Conservation (phyloP, 139 green algal genomes). For the Monoraphidium neglectum region DNA sequence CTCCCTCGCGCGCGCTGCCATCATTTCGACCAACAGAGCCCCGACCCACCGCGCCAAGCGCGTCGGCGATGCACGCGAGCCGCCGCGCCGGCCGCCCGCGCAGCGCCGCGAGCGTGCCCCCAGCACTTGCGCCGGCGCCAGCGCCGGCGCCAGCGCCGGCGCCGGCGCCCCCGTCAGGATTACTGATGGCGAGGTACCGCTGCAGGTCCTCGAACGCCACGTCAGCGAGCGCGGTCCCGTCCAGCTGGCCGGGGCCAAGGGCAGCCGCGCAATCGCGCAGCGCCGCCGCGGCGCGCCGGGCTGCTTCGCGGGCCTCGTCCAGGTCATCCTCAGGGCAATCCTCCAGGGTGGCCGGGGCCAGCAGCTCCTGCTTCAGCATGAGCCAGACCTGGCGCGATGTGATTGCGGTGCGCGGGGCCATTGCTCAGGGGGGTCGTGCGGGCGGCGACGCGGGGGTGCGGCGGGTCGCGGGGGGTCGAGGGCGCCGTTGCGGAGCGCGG, state of each 20-base stretch:
- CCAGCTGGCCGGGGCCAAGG: conserved; percentile 7
- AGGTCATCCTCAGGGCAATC: neutral
- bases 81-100: neutral
- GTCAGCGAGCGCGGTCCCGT: conserved; percentile 9
- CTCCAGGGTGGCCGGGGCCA: conserved; percentile 19
- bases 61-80: conserved; percentile 14
- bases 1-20: too few relatives aligned
- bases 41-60: too few relatives aligned
- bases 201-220: conserved; percentile 29
- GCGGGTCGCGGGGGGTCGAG: too few relatives aligned
- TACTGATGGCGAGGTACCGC: conserved; percentile 20
- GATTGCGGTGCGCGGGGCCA: too few relatives aligned
- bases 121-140: too few relatives aligned
- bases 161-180: too few relatives aligned
- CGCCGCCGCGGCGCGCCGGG: conserved; percentile 3
- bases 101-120: neutral
- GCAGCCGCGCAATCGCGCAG: neutral
- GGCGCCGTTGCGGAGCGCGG: too few relatives aligned
- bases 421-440: too few relatives aligned
- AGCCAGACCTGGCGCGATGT: conserved; percentile 19
- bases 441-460: too few relatives aligned
- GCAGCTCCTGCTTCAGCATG: conserved; percentile 32
- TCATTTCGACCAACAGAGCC: too few relatives aligned
- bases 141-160: too few relatives aligned
- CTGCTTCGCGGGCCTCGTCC: neutral